These are phyloP conservation scores for Rheum nobile DNA, from an alignment of 148 eudicot species.

Conservation along the genomic window DNA sequence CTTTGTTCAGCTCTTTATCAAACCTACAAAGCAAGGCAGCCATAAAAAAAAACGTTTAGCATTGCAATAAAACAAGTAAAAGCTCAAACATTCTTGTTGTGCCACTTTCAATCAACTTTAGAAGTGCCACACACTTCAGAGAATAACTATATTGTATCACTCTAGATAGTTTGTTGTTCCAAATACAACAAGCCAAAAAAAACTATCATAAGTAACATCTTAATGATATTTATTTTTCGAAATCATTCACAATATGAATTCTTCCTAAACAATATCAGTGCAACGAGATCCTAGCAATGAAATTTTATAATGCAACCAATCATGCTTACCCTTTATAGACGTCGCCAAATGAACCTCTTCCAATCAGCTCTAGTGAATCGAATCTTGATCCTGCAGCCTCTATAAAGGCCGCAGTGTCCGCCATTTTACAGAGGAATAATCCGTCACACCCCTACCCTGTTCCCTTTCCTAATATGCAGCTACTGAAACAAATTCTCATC, in stretches of 20 bases:
- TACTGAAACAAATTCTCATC: slow-evolving; percentile 11
- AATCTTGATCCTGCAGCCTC: slow-evolving; percentile 87
- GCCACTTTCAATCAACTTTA: neutral
- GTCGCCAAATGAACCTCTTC: slow-evolving; percentile 95
- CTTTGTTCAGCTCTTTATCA: slow-evolving; percentile 85
- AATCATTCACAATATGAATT: neutral
- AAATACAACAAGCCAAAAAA: neutral
- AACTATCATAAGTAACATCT: neutral
- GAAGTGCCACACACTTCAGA: neutral
- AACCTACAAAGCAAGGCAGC: slow-evolving; percentile 43
- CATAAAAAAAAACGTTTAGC: neutral
- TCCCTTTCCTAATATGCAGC: neutral
- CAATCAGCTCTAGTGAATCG: slow-evolving; percentile 78
- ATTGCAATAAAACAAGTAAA: slow-evolving; percentile 1
- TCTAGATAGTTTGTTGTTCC: neutral
- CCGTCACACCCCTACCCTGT: slow-evolving; percentile 4
- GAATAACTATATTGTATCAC: neutral
- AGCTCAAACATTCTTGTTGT: neutral
- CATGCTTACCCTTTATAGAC: slow-evolving; percentile 81
- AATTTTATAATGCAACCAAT: neutral
- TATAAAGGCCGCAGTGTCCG: slow-evolving; percentile 50
- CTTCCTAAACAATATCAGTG: neutral
- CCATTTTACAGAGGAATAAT: slow-evolving; percentile 27
- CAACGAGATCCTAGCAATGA: neutral
- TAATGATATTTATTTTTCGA: neutral